A percentile compares a stretch with the other conserved stretches of the same genome.
phyloP scores from a whole-genome alignment of 75 land plant species.

The Azolla pinnata region DNA sequence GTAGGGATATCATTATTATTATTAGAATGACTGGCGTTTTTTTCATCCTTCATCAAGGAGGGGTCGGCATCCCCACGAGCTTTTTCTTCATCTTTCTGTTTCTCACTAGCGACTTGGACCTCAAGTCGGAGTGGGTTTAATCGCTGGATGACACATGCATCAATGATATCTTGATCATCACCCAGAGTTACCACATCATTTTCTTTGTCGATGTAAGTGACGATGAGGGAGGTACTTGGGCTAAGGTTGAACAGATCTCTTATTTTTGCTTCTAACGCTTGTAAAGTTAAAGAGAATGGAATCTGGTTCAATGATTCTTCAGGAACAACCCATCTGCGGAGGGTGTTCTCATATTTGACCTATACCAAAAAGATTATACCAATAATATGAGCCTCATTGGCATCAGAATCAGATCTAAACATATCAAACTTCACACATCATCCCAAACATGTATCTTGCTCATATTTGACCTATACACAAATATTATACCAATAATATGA shows the following conservation, averaged over 20 bases:
- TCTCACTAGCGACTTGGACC: slow-evolving; percentile 14
- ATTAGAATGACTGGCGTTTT: not conserved
- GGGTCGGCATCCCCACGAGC: not conserved
- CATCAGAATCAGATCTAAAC: too few relatives aligned
- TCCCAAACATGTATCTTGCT: too few relatives aligned
- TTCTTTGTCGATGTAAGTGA: slow-evolving; percentile 70
- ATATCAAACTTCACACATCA: too few relatives aligned
- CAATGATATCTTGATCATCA: not conserved
- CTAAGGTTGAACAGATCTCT: slow-evolving; percentile 31
- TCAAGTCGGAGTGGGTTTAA: slow-evolving; percentile 58
- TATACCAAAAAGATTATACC: too few relatives aligned
- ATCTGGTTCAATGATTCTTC: not conserved
- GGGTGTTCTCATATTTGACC: slow-evolving; percentile 52
- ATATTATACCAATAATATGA: too few relatives aligned
- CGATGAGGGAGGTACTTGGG: slow-evolving; percentile 25
- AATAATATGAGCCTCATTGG: too few relatives aligned
- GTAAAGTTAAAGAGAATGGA: slow-evolving; percentile 23
- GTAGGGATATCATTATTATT: not conserved
- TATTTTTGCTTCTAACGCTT: slow-evolving; percentile 36
- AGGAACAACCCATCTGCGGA: slow-evolving; percentile 36
- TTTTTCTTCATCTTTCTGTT: not conserved
- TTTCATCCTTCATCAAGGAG: not conserved
- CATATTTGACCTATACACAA: too few relatives aligned
- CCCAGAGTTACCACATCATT: slow-evolving; percentile 3
- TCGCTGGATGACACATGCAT: slow-evolving; percentile 22